phyloP scores from a whole-genome alignment of 768 basidiomycete species.

The Phylloporus arenicola region DNA sequence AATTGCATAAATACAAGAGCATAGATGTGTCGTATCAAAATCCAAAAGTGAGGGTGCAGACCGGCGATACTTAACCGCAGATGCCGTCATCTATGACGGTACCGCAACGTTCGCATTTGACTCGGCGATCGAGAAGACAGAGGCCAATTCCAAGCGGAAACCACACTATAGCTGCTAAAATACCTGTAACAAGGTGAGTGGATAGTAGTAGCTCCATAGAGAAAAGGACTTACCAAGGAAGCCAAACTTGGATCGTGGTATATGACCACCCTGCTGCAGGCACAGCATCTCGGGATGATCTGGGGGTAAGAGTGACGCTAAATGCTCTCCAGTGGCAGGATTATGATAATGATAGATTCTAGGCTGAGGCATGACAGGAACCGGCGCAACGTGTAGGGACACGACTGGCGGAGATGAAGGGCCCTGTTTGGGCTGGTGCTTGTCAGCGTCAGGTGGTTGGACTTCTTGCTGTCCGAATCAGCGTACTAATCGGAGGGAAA shows the following conservation, averaged over 20 bases:
- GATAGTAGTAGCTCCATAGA: not conserved
- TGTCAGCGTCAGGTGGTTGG: conserved; percentile 5
- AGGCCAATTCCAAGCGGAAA: conserved; percentile 79
- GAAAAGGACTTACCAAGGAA: conserved; percentile 50
- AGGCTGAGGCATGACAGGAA: conserved; percentile 37
- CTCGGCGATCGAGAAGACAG: conserved; percentile 69
- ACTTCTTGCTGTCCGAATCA: conserved; percentile 9
- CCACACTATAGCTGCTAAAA: conserved; percentile 81
- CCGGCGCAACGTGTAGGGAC: conserved; percentile 24
- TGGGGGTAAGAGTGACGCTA: conserved; percentile 66
- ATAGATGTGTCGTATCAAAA: not conserved
- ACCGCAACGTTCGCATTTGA: conserved; percentile 56
- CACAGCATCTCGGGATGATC: conserved; percentile 82
- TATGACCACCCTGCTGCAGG: conserved; percentile 69
- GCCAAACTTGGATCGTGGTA: conserved; percentile 59
- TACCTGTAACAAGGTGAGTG: conserved; percentile 38
- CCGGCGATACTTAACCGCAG: conserved; percentile 17
- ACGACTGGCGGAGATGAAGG: conserved; percentile 13
- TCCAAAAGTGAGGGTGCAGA: not conserved
- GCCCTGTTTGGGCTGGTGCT: conserved; percentile 9
- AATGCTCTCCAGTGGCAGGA: conserved; percentile 50
- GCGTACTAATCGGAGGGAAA: not conserved
- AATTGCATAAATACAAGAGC: conserved; percentile 13
- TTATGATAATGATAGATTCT: conserved; percentile 66
- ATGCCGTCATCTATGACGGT: conserved; percentile 34